Conservation (phyloP, 768 basidiomycete species). For the Mycena metata region DNA sequence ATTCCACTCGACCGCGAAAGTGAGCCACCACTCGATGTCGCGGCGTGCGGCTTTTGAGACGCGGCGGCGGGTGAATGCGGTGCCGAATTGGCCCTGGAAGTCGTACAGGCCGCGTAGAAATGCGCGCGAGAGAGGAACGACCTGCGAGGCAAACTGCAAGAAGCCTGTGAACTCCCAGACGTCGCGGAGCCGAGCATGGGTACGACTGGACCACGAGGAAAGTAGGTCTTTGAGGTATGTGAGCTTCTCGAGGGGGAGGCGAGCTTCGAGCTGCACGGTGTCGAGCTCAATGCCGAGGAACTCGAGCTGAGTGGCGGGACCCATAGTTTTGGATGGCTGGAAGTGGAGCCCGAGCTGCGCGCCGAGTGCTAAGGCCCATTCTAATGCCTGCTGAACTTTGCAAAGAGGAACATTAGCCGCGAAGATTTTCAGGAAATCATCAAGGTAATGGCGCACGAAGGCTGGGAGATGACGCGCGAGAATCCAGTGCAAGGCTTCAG, state of each 20-base stretch:
- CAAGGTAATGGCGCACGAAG: constrained; percentile 49
- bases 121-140: constrained; percentile 46
- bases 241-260: constrained; percentile 50
- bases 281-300: no score
- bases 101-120: constrained; percentile 47
- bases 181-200: constrained; percentile 37
- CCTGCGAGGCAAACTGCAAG: constrained; percentile 51
- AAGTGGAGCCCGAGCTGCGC: no score
- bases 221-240: constrained; percentile 32
- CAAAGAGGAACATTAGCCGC: neutral
- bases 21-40: no score
- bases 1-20: no score
- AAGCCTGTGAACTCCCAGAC: constrained; percentile 49
- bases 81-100: constrained; percentile 45
- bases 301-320: no score
- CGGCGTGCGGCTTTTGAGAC: constrained; percentile 35
- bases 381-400: constrained; percentile 36
- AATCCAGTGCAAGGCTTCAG: constrained; percentile 52
- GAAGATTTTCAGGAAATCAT: constrained; percentile 52
- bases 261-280: constrained; percentile 56
- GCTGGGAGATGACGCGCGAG: constrained; percentile 50
- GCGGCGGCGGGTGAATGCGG: constrained; percentile 32
- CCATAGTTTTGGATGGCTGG: no score
- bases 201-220: neutral
- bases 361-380: constrained; percentile 44